phyloP scores from a whole-genome alignment of 129 eudicot species.

The Pseudognaphalium luteoalbum region DNA sequence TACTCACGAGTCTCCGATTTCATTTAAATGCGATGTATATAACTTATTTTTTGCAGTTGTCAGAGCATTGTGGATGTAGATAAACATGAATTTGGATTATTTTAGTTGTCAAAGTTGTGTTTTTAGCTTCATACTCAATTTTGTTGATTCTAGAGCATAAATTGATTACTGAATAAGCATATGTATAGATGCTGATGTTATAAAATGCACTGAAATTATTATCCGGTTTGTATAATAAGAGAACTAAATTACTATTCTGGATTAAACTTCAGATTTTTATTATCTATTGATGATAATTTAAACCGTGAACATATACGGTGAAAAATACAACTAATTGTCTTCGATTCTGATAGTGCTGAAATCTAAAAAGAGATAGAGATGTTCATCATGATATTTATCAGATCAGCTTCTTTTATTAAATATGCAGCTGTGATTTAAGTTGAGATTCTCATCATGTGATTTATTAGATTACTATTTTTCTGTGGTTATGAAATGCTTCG shows the following conservation, averaged over 20 bases:
- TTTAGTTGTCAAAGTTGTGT: not conserved
- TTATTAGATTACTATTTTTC: not conserved
- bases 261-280: not conserved
- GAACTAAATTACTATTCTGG: not conserved
- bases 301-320: not conserved
- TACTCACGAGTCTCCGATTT: conserved; percentile 3
- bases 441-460: not conserved
- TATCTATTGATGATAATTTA: not conserved
- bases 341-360: not conserved
- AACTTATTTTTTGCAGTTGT: not conserved
- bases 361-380: not conserved
- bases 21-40: not conserved
- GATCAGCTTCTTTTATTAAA: not conserved
- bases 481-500: not conserved
- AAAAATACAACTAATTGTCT: not conserved
- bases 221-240: not conserved
- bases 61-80: conserved; percentile 6
- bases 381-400: not conserved
- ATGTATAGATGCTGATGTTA: not conserved
- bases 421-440: not conserved
- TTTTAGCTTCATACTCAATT: not conserved
- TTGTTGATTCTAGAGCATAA: not conserved
- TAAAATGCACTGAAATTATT: not conserved
- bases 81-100: not conserved
- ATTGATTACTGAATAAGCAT: not conserved